Evolutionary conservation across 192 early-diverging fungal species (phyloP), one percentile per base, ranked within the genome.

Genomic region (Coemansia umbellata): DNA sequence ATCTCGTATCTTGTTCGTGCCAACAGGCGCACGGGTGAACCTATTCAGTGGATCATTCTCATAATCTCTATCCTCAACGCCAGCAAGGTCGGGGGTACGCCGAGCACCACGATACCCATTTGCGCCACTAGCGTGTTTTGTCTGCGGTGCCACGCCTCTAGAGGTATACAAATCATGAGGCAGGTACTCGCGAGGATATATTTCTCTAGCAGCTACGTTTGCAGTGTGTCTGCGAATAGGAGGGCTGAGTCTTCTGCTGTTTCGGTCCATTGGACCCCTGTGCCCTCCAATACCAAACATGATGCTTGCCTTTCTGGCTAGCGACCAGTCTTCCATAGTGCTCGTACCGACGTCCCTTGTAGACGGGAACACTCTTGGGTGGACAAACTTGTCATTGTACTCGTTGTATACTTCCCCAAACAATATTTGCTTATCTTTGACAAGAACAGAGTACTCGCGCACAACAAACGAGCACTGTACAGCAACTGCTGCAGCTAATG

Each of bases 361-460:
- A 13, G 77, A 69, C 3, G 81, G 80, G 66, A 84, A 84, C 31
- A 84, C 63, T 6, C 73, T 65, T 7, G 84, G 84, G 26, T 86
- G 55, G 18, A 86, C 84, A 67, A 84, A 84, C 33, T 73, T 82
- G 41, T 51, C 47, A 55, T 84, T 81, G 51, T 86, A 86, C 63
- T 86, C 84, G 45, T 72, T 59, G 26, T 78, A 58, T 27, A 84
- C 74, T 49, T 83, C 77, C 4, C 71, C 72, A 52, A 74, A 82
- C 48, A 86, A 43, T 10, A 82, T 63, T 61, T 86, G 81, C 51
- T 79, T 83, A 53, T 86, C 84, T 69, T 80, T 74, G 22, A 79
- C 66, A 35, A 79, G 54, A 14, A 47, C 63, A 44, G 63, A 53
- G 55, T 52, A 74, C 19, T 56, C 27, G 30, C 55, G 43, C 47